Conservation (phyloP, 768 basidiomycete species). For the Trametes cingulata region DNA sequence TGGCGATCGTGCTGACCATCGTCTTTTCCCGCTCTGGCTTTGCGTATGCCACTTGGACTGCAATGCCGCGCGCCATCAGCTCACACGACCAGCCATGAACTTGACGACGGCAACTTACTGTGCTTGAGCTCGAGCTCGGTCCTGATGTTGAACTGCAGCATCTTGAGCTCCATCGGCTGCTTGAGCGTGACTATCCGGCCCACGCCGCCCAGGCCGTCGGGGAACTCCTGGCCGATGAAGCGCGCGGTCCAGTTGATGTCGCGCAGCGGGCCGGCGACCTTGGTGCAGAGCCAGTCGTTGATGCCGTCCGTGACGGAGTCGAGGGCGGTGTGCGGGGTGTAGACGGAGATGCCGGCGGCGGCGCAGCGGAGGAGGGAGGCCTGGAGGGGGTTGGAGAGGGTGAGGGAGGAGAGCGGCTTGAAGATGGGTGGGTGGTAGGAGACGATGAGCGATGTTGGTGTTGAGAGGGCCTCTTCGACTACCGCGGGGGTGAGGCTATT, state of each 20-base stretch:
- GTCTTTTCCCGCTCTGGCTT: conserved; percentile 27
- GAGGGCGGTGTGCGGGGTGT: conserved; percentile 85
- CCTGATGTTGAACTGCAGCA: conserved; percentile 70
- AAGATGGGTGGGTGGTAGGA: conserved; percentile 89
- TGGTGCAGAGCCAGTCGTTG: conserved; percentile 82
- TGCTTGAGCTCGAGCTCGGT: conserved; percentile 57
- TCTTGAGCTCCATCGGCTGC: conserved; percentile 57
- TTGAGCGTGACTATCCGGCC: conserved; percentile 69
- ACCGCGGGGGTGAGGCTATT: conserved; percentile 73
- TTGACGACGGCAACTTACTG: conserved; percentile 42
- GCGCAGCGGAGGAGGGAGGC: conserved; percentile 76
- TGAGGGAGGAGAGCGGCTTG: conserved; percentile 70
- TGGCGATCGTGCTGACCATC: conserved; percentile 62
- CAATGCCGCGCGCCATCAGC: conserved; percentile 19
- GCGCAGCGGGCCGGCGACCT: conserved; percentile 28
- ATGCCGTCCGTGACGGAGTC: conserved; percentile 85
- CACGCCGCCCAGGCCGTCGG: conserved; percentile 47
- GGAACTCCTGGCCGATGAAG: conserved; percentile 32
- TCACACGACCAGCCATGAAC: conserved; percentile 15
- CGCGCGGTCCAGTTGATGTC: conserved; percentile 37
- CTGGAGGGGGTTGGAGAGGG: conserved; percentile 77
- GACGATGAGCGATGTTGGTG: conserved; percentile 66
- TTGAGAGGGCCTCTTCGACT: conserved; percentile 62
- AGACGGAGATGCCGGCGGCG: conserved; percentile 82
- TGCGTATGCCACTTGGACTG: conserved; percentile 71